phyloP scores from a whole-genome alignment of 495 filamentous ascomycete genomes.

The Penicillium dipodomyicola region DNA sequence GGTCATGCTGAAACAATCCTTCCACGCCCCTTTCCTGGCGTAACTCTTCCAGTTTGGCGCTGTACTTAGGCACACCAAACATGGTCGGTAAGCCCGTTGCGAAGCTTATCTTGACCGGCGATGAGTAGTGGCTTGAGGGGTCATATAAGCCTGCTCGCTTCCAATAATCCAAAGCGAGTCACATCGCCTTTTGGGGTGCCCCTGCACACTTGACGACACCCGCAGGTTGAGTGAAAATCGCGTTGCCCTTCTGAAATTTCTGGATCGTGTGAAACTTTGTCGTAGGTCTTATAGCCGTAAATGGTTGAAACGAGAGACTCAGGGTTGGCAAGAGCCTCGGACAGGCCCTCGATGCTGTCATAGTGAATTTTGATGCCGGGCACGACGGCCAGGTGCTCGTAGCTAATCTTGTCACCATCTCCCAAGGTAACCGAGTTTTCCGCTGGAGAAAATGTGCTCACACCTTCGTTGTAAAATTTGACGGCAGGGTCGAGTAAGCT shows the following conservation, averaged over 20 bases:
- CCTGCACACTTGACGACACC: constrained; percentile 68
- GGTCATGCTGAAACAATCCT: constrained; percentile 64
- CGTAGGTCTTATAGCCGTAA: constrained; percentile 59
- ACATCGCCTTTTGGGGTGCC: constrained; percentile 69
- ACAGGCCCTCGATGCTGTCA: constrained; percentile 55
- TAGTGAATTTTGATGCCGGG: constrained; percentile 62
- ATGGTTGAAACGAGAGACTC: constrained; percentile 60
- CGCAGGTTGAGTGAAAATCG: constrained; percentile 66
- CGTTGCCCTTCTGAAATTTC: constrained; percentile 52
- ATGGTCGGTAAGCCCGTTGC: constrained; percentile 61
- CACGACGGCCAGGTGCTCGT: constrained; percentile 63
- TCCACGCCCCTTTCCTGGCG: constrained; percentile 62
- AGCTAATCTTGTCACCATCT: constrained; percentile 57
- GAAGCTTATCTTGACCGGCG: constrained; percentile 59
- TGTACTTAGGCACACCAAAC: constrained; percentile 72
- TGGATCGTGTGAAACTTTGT: constrained; percentile 57
- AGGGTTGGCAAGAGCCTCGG: constrained; percentile 56
- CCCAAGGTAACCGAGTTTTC: constrained; percentile 57
- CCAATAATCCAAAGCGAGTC: constrained; percentile 67
- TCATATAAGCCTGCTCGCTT: constrained; percentile 57
- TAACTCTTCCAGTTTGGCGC: constrained; percentile 56
- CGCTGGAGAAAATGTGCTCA: constrained; percentile 54
- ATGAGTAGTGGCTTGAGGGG: constrained; percentile 34
- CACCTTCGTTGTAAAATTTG: constrained; percentile 56
- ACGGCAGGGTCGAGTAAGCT: constrained; percentile 57